A percentile compares a stretch with the other conserved stretches of the same genome.
phyloP scores from a whole-genome alignment of 345 rosid genomes.

The Raphanus sativus region DNA sequence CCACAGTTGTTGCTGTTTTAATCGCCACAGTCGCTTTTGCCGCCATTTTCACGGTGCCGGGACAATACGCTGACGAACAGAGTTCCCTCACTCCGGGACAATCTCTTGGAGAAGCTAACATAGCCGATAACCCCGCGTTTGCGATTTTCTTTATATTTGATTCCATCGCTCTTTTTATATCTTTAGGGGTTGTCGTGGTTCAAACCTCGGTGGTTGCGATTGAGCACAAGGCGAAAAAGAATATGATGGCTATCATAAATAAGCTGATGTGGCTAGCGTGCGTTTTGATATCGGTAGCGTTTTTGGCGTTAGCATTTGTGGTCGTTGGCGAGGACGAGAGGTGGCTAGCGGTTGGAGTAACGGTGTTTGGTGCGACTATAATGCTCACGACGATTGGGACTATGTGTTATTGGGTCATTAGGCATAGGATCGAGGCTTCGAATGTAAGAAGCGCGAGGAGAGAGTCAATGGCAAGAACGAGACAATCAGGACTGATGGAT shows the following conservation, averaged over 20 bases:
- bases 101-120: conserved; percentile 77
- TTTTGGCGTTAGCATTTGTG: conserved; percentile 69
- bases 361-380: conserved; percentile 72
- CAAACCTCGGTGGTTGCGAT: conserved; percentile 95
- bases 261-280: conserved; percentile 97
- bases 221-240: conserved; percentile 91
- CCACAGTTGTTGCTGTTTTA: conserved; percentile 90
- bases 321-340: conserved; percentile 74
- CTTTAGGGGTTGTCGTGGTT: conserved; percentile 89
- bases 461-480: conserved; percentile 54
- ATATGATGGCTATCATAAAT: conserved; percentile 90
- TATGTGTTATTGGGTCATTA: conserved; percentile 89
- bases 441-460: conserved; percentile 62
- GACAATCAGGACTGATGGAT: conserved; percentile 45
- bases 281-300: conserved; percentile 73
- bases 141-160: conserved; percentile 82
- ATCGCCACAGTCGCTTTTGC: conserved; percentile 95
- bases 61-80: conserved; percentile 69
- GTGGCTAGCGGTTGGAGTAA: conserved; percentile 81
- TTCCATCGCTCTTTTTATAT: conserved; percentile 84
- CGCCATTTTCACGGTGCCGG: conserved; percentile 90
- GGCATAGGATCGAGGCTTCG: conserved; percentile 76
- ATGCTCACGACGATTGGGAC: conserved; percentile 93
- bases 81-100: conserved; percentile 41
- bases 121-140: conserved; percentile 65